Conservation (phyloP, 495 filamentous ascomycete genomes). For the Neurospora africana region DNA sequence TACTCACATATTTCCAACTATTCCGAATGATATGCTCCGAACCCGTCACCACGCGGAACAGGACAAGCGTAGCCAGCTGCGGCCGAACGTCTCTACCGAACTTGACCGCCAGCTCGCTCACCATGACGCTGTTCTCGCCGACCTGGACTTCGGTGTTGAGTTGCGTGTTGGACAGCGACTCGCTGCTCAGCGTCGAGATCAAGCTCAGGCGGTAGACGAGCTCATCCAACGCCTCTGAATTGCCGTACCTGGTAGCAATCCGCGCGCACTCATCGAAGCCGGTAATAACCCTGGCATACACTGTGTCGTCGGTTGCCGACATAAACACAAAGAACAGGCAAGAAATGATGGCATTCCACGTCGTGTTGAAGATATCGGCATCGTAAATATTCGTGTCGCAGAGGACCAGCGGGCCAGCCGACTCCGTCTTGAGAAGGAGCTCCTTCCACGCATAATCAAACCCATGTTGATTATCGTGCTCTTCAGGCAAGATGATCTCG, state of each 20-base stretch:
- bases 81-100: slow-evolving; percentile 92
- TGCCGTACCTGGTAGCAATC: slow-evolving; percentile 75
- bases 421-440: slow-evolving; percentile 74
- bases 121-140: slow-evolving; percentile 90
- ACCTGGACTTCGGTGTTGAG: slow-evolving; percentile 96
- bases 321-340: slow-evolving; percentile 97
- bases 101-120: slow-evolving; percentile 93
- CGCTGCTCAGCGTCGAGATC: slow-evolving; percentile 76
- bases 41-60: slow-evolving; percentile 80
- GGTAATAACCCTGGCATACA: slow-evolving; percentile 84
- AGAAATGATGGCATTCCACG: slow-evolving; percentile 89
- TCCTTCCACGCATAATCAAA: slow-evolving; percentile 98
- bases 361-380: slow-evolving; percentile 92
- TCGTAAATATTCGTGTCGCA: slow-evolving; percentile 93
- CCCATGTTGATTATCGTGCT: slow-evolving; percentile 90
- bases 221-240: slow-evolving; percentile 81
- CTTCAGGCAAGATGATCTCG: slow-evolving; percentile 94
- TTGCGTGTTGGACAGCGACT: slow-evolving; percentile 63
- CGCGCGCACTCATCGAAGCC: slow-evolving; percentile 95
- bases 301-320: slow-evolving; percentile 95
- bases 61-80: slow-evolving; percentile 82
- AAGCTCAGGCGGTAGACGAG: slow-evolving; percentile 81
- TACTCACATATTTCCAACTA: slow-evolving; percentile 75
- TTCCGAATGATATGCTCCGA: slow-evolving; percentile 66
- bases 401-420: slow-evolving; percentile 58